Conservation (phyloP, 78 protist species). For the Dictyostelium purpureum region DNA sequence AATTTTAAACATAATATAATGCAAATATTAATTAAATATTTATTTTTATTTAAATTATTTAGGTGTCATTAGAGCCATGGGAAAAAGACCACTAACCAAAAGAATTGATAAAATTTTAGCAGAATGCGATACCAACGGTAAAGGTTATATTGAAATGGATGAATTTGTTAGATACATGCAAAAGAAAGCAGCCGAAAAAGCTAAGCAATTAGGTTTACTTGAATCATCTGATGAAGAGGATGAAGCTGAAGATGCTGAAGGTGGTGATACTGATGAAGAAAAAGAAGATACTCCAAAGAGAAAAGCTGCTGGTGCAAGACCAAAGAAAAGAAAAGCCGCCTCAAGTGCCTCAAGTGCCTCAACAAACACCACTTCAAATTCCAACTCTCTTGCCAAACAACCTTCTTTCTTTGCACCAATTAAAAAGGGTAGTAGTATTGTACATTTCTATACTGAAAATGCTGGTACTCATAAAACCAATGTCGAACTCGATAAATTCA, state of each 20-base stretch:
- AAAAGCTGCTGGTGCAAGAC: slow-evolving; percentile 18
- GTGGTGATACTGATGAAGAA: slow-evolving; percentile 55
- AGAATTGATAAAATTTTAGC: slow-evolving; percentile 53
- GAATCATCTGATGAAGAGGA: slow-evolving; percentile 11
- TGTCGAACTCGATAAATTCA: background rate
- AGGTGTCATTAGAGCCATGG: slow-evolving; percentile 50
- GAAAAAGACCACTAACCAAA: slow-evolving; percentile 54
- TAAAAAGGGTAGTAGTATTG: slow-evolving; percentile 11
- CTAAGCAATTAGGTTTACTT: slow-evolving; percentile 30
- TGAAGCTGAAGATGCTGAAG: slow-evolving; percentile 8
- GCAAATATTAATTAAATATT: background rate
- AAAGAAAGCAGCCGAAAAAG: slow-evolving; percentile 51
- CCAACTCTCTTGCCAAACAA: slow-evolving; percentile 14
- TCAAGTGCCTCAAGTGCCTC: background rate
- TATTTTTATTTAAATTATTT: background rate
- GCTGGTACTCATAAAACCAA: slow-evolving; percentile 17
- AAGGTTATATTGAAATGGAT: slow-evolving; percentile 41
- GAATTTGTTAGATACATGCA: slow-evolving; percentile 66
- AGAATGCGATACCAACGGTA: slow-evolving; percentile 14
- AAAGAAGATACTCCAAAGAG: slow-evolving; percentile 3
- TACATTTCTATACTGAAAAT: slow-evolving; percentile 43
- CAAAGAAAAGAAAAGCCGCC: slow-evolving; percentile 9
- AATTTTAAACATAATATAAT: background rate
- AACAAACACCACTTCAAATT: background rate
- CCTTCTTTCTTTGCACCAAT: slow-evolving; percentile 53